These are phyloP conservation scores for Spathaspora boniae DNA, from an alignment of 805 yeast species.

Conservation along the genomic window DNA sequence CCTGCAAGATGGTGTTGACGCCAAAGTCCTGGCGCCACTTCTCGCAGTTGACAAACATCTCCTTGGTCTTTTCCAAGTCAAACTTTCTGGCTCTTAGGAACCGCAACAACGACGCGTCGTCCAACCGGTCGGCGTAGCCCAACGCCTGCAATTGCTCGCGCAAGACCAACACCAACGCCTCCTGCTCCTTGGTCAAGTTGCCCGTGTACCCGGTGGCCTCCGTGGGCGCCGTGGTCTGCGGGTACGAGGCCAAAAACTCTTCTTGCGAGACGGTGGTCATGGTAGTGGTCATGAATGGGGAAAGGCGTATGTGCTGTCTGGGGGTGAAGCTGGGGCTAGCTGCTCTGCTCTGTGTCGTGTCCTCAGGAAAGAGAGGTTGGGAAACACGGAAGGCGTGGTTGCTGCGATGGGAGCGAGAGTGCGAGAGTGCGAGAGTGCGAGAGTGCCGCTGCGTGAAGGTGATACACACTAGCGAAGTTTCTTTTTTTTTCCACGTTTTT, in stretches of 20 bases:
- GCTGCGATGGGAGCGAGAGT: too few species aligned
- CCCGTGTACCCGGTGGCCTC: conserved; percentile 78
- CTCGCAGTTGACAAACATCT: conserved; percentile 85
- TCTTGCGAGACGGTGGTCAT: conserved; percentile 24
- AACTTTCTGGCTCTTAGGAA: conserved; percentile 95
- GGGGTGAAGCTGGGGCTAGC: too few species aligned
- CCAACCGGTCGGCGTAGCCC: conserved; percentile 76
- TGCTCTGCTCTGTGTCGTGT: too few species aligned
- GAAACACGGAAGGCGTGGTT: too few species aligned
- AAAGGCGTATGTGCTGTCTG: too few species aligned
- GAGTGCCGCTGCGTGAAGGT: too few species aligned
- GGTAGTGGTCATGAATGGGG: conserved; percentile 5
- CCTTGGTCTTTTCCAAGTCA: conserved; percentile 71
- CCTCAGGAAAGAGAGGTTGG: too few species aligned
- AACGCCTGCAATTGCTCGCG: conserved; percentile 53
- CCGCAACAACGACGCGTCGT: conserved; percentile 79
- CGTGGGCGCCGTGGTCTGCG: conserved; percentile 63
- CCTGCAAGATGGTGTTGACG: conserved; percentile 78
- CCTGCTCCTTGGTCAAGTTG: conserved; percentile 66
- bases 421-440: too few species aligned
- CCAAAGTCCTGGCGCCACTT: conserved; percentile 89
- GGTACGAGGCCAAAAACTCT: conserved; percentile 56
- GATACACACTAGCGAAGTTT: too few species aligned
- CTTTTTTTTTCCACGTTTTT: background rate
- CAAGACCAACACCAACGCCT: conserved; percentile 53